phyloP scores from a whole-genome alignment of 129 eudicot species.

The Lonicera japonica region DNA sequence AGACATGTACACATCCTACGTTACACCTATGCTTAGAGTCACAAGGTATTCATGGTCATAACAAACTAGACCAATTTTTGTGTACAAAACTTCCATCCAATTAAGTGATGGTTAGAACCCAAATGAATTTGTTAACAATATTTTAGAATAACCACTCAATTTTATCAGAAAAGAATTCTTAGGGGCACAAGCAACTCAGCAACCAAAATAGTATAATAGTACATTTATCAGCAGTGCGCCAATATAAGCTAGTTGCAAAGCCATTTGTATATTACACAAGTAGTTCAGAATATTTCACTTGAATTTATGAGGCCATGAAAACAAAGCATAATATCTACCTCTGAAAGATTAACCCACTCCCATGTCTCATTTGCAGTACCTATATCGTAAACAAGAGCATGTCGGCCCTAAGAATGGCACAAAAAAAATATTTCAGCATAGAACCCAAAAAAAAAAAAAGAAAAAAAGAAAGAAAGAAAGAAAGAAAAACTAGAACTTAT shows the following conservation, averaged over 20 bases:
- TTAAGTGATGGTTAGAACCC: background rate
- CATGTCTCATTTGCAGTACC: conserved; percentile 58
- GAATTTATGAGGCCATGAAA: background rate
- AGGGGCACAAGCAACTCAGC: background rate
- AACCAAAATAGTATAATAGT: background rate
- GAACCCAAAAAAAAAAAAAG: background rate
- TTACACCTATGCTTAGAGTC: too few species aligned
- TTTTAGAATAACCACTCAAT: background rate
- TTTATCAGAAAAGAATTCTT: background rate
- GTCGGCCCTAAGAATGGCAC: conserved; percentile 47
- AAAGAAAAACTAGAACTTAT: background rate
- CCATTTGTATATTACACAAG: background rate
- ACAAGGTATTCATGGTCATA: too few species aligned
- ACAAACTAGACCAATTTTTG: too few species aligned
- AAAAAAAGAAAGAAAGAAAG: too few species aligned
- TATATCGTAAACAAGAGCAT: conserved; percentile 73
- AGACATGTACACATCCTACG: too few species aligned
- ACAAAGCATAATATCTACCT: conserved; percentile 41
- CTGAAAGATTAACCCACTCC: conserved; percentile 91
- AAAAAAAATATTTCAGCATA: conserved; percentile 13
- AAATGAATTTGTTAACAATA: background rate
- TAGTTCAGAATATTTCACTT: background rate
- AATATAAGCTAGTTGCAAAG: background rate
- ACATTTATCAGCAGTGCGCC: background rate
- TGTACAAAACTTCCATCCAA: background rate